Evolutionary conservation across 257 asterid species (phyloP).

Genomic region (Capsicum pubescens): DNA sequence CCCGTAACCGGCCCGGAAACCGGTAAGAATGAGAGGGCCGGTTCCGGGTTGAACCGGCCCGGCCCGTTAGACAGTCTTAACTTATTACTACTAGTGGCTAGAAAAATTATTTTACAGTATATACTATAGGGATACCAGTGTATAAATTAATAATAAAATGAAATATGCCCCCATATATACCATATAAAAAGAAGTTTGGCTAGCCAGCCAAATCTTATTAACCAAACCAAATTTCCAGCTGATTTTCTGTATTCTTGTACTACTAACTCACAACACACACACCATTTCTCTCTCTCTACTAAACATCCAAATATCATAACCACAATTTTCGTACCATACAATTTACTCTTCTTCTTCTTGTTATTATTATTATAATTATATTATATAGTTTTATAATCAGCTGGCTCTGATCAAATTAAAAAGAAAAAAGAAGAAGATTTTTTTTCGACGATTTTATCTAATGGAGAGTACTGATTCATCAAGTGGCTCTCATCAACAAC

Average conservation of each 20-base stretch:
- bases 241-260: slow-evolving; percentile 28
- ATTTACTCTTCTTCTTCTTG: background rate
- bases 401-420: background rate
- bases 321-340: slow-evolving; percentile 7
- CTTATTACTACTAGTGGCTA: background rate
- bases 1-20: too few relatives aligned
- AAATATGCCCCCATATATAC: slow-evolving; percentile 33
- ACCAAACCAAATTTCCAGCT: slow-evolving; percentile 25
- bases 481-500: slow-evolving; percentile 46
- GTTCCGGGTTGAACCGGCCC: too few relatives aligned
- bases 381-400: background rate
- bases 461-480: slow-evolving; percentile 57
- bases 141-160: background rate
- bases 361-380: background rate
- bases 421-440: background rate
- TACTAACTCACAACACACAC: slow-evolving; percentile 2
- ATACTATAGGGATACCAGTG: background rate
- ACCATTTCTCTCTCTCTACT: slow-evolving; percentile 18
- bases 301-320: background rate
- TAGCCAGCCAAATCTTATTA: slow-evolving; percentile 24
- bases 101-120: background rate
- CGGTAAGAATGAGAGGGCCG: too few relatives aligned
- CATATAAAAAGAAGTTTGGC: slow-evolving; percentile 38
- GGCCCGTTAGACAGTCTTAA: too few relatives aligned
- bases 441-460: background rate